Evolutionary conservation across 2,329 filamentous ascomycete genomes (phyloP), one percentile per base, ranked within the genome.

Genomic region (Chaetomium globosum): DNA sequence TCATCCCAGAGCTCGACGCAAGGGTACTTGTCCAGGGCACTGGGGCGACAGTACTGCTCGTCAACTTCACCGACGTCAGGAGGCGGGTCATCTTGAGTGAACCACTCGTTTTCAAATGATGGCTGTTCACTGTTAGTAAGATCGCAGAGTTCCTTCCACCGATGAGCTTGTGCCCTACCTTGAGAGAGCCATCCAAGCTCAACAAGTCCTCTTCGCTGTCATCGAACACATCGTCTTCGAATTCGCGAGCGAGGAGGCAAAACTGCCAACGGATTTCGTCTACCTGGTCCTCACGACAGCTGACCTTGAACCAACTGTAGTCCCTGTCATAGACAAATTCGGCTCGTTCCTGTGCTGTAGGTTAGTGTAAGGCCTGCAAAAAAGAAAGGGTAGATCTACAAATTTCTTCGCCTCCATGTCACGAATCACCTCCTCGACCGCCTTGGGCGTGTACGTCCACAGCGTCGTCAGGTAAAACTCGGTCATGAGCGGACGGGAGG

Each of bases 381-480:
- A 1, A 26, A 16, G n/a, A 4, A n/a, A 3, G 53, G 19, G 26
- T 19, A 3, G 10, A 64, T 68, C 39, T 53, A 72, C 70, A 23
- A 70, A 43, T 33, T 64, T 54, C 13, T 65, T 31, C 5, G 23
- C 33, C 13, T 64, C 56, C 19, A 76, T 58, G 0, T 53, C 53
- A 0, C 68, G 49, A 12, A 75, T 64, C 1, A 76, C 57, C 26
- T 65, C 64, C 7, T 67, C 59, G 33, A 73, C 60, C 16, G 69
- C 71, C 6, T 64, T 68, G 5, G 68, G 65, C 7, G 64, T 69
- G 65, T 72, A 76, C 1, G 63, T 43, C 73, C 74, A 76, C 39
- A 75, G 52, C 31, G 68, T 71, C 7, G 67, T 30, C 10, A 75
- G 46, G 54, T 72, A 74, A 57, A 75, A 71, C 59, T 75, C 71